Conservation (phyloP, 2,329 filamentous ascomycete genomes). For the Hypoxylon rubiginosum region DNA sequence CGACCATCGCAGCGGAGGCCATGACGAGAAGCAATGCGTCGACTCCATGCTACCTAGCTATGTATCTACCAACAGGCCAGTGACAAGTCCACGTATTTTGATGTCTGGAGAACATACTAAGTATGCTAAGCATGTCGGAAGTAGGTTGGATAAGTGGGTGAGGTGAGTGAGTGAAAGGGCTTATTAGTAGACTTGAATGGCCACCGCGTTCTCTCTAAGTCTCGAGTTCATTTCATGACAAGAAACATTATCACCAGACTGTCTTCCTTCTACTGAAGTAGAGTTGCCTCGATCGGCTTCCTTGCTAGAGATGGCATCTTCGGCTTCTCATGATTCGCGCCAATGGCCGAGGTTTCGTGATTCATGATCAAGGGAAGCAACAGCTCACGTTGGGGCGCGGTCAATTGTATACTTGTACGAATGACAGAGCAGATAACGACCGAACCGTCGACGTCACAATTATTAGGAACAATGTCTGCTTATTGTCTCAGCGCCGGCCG, state of each 20-base stretch:
- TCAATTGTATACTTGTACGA: slow-evolving; percentile 7
- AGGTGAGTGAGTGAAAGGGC: slow-evolving; percentile 26
- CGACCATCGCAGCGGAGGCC: slow-evolving; percentile 25
- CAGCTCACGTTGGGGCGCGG: slow-evolving; percentile 14
- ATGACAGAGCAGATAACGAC: slow-evolving; percentile 13
- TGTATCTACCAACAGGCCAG: slow-evolving; percentile 33
- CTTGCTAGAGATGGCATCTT: background rate
- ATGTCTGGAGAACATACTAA: slow-evolving; percentile 19
- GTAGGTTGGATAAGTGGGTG: slow-evolving; percentile 17
- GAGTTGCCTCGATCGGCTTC: slow-evolving; percentile 5
- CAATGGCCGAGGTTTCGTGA: slow-evolving; percentile 5
- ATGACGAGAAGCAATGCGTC: slow-evolving; percentile 28
- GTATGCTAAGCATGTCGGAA: slow-evolving; percentile 8
- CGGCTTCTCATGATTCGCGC: slow-evolving; percentile 8
- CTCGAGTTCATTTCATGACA: slow-evolving; percentile 22
- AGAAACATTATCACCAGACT: slow-evolving; percentile 5
- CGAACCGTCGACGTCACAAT: slow-evolving; percentile 8
- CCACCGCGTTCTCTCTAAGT: slow-evolving; percentile 22
- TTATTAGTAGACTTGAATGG: slow-evolving; percentile 38
- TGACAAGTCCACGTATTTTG: slow-evolving; percentile 39
- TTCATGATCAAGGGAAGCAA: slow-evolving; percentile 3
- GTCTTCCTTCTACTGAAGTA: slow-evolving; percentile 8
- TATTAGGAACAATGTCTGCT: slow-evolving; percentile 19
- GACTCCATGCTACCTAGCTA: slow-evolving; percentile 35
- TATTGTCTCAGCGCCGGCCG: slow-evolving; percentile 11